Evolutionary conservation across 2,329 filamentous ascomycete genomes (phyloP).

Genomic region (Colletotrichum lentis): DNA sequence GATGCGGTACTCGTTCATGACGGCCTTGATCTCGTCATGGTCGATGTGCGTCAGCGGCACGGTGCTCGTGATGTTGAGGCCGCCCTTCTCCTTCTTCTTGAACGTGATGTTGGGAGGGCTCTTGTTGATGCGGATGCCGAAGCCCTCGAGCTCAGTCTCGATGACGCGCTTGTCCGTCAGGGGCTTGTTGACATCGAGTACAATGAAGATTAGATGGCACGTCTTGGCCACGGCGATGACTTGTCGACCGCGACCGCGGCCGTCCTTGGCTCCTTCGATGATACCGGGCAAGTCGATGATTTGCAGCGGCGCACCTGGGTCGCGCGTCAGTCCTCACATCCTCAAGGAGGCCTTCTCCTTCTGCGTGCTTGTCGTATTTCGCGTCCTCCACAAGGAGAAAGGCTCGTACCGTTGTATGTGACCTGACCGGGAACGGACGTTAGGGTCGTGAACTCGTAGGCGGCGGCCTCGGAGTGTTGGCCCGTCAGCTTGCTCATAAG

Average conservation of each 20-base stretch:
- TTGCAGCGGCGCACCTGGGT: slow-evolving; percentile 83
- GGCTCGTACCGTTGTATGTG: slow-evolving; percentile 78
- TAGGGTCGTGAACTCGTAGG: slow-evolving; percentile 98
- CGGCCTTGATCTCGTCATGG: slow-evolving; percentile 95
- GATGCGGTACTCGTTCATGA: slow-evolving; percentile 97
- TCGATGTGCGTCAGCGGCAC: slow-evolving; percentile 92
- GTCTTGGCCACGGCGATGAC: slow-evolving; percentile 99
- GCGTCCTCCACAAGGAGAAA: neutral
- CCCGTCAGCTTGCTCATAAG: slow-evolving; percentile 94
- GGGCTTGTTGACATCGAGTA: slow-evolving; percentile 97
- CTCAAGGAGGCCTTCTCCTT: neutral
- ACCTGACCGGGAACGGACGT: slow-evolving; percentile 98
- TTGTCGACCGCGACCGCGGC: slow-evolving; percentile 95
- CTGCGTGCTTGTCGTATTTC: neutral
- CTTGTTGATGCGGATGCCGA: slow-evolving; percentile 98
- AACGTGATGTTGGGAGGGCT: slow-evolving; percentile 97
- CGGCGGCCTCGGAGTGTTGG: slow-evolving; percentile 95
- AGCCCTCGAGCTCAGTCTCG: slow-evolving; percentile 93
- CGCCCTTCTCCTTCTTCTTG: slow-evolving; percentile 99
- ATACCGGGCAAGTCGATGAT: slow-evolving; percentile 99
- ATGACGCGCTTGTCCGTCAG: slow-evolving; percentile 96
- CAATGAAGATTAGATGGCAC: slow-evolving; percentile 98
- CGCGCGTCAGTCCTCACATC: neutral
- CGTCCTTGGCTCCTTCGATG: slow-evolving; percentile 97
- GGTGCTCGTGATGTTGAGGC: slow-evolving; percentile 94